A percentile compares a stretch with the other conserved stretches of the same genome.
Evolutionary conservation across 2,329 filamentous ascomycete genomes (phyloP).

Genomic region (Pseudogymnoascus sp.): DNA sequence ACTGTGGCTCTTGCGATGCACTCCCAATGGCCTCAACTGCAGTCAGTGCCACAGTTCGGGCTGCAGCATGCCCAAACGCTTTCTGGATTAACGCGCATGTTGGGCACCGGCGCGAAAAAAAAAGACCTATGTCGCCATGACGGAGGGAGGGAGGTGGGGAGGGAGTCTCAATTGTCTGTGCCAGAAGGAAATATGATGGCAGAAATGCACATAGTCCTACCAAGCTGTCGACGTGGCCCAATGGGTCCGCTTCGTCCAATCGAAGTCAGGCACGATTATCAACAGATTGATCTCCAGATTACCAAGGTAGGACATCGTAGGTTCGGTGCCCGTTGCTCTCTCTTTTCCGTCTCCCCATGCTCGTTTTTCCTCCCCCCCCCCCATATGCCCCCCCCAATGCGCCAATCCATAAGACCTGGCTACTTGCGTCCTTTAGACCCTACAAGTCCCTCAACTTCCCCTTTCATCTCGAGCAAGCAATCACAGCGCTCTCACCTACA

Average conservation of each 20-base stretch:
- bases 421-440: slow-evolving; percentile 1
- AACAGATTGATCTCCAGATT: background rate
- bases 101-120: background rate
- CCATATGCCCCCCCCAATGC: slow-evolving; percentile 2
- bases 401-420: slow-evolving; percentile 1
- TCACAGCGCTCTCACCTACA: background rate
- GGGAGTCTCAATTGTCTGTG: background rate
- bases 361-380: background rate
- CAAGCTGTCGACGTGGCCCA: background rate
- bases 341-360: background rate
- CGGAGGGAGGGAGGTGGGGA: background rate
- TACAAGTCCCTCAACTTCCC: background rate
- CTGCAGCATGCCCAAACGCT: slow-evolving; percentile 2
- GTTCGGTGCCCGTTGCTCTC: background rate
- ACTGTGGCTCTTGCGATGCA: background rate
- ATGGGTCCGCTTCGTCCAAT: slow-evolving; percentile 1
- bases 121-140: background rate
- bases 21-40: background rate
- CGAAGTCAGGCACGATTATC: slow-evolving; percentile 1
- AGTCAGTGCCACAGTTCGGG: background rate
- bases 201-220: background rate
- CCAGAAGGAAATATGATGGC: background rate
- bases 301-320: slow-evolving; percentile 2
- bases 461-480: background rate
- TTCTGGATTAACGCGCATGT: slow-evolving; percentile 5